Conservation (phyloP, 345 rosid species). For the Hibiscus syriacus region DNA sequence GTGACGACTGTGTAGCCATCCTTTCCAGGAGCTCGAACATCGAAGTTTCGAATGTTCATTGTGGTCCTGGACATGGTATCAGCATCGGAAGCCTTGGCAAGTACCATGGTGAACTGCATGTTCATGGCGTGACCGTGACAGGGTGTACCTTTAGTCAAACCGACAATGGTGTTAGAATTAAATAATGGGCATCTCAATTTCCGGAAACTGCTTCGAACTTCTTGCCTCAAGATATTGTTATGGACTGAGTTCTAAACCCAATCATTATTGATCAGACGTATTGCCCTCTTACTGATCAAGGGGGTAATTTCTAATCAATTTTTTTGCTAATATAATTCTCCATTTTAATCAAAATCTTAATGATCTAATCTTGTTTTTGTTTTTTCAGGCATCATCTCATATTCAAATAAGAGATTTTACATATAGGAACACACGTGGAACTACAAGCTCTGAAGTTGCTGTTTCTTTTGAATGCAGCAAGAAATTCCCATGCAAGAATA, state of each 20-base stretch:
- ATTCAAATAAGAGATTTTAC: constrained; percentile 23
- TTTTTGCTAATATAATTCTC: no score
- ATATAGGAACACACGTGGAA: constrained; percentile 25
- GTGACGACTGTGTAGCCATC: constrained; percentile 41
- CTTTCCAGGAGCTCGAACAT: constrained; percentile 30
- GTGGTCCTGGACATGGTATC: constrained; percentile 51
- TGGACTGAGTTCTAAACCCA: constrained; percentile 36
- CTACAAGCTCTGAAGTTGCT: constrained; percentile 16
- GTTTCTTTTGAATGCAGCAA: constrained; percentile 20
- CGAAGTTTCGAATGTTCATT: constrained; percentile 19
- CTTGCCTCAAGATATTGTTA: constrained; percentile 23
- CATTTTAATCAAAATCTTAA: no score
- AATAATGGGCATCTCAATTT: constrained; percentile 30
- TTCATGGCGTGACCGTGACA: constrained; percentile 10
- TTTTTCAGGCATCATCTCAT: constrained; percentile 16
- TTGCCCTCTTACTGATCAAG: constrained; percentile 16
- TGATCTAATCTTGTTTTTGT: not conserved
- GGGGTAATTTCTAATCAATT: not conserved
- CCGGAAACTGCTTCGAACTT: constrained; percentile 15
- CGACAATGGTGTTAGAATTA: constrained; percentile 34
- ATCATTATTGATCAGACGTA: constrained; percentile 38
- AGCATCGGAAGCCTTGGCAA: constrained; percentile 43
- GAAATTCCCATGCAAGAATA: not conserved
- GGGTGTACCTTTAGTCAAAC: constrained; percentile 12
- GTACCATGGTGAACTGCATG: constrained; percentile 22